Conservation (phyloP, 176 grass and related monocot species). For the Avena atlantica region DNA sequence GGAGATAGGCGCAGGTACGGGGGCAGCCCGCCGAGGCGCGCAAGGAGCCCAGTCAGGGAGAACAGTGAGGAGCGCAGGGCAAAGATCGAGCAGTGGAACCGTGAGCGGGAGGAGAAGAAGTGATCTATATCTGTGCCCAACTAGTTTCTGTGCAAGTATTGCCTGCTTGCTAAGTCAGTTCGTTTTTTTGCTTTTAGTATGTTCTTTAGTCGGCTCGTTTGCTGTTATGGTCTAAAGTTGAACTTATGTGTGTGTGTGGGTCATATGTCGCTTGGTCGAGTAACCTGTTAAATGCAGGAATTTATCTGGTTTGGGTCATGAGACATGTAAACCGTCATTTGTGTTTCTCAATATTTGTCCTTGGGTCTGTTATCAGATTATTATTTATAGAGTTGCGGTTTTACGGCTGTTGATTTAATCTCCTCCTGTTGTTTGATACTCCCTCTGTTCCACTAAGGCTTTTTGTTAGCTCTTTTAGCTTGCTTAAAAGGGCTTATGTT, state of each 20-base stretch:
- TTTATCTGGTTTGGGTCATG: constrained; percentile 23
- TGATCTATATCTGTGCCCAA: constrained; percentile 13
- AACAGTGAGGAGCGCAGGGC: constrained; percentile 73
- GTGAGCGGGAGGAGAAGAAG: constrained; percentile 60
- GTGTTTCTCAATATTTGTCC: constrained; percentile 15
- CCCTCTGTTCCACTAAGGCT: too few relatives aligned
- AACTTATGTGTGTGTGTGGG: neutral
- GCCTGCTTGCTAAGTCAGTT: neutral
- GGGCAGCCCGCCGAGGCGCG: constrained; percentile 55
- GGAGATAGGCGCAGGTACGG: constrained; percentile 58
- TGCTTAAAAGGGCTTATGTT: too few relatives aligned
- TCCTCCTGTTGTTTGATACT: too few relatives aligned
- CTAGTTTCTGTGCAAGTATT: neutral
- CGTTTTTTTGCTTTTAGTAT: neutral
- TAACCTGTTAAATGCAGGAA: constrained; percentile 22
- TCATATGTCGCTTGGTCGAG: constrained; percentile 19
- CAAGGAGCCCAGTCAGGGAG: constrained; percentile 64
- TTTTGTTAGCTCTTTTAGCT: too few relatives aligned
- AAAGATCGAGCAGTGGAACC: constrained; percentile 85
- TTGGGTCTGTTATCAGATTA: neutral
- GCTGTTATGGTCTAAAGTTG: constrained; percentile 2
- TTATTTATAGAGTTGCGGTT: neutral
- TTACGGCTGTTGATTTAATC: neutral
- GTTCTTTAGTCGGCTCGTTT: neutral
- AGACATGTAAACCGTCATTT: constrained; percentile 21